Evolutionary conservation across 2,329 filamentous ascomycete species (phyloP).

Genomic region (Penicillium sp.): DNA sequence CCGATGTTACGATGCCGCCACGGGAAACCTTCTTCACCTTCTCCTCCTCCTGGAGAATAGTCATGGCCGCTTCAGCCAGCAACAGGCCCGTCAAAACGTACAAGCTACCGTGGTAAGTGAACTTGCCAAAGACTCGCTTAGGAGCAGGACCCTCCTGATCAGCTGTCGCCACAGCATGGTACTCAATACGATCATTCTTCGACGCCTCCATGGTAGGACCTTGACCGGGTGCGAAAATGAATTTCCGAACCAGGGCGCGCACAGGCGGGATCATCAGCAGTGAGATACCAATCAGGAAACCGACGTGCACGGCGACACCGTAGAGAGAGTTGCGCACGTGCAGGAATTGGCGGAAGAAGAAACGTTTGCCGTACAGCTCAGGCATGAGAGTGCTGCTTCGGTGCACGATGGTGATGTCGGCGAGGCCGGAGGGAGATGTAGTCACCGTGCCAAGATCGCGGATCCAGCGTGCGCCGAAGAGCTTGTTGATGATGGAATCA

Average conservation of each 20-base stretch:
- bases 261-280: constrained; percentile 57
- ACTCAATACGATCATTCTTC: constrained; percentile 45
- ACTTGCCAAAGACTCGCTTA: constrained; percentile 47
- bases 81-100: constrained; percentile 51
- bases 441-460: constrained; percentile 63
- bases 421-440: constrained; percentile 55
- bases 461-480: constrained; percentile 57
- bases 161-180: constrained; percentile 51
- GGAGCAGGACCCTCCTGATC: constrained; percentile 41
- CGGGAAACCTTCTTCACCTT: constrained; percentile 46
- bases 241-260: constrained; percentile 53
- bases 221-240: constrained; percentile 56
- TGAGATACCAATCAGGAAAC: constrained; percentile 50
- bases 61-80: constrained; percentile 51
- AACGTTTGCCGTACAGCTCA: constrained; percentile 61
- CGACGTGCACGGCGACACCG: constrained; percentile 55
- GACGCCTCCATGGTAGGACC: constrained; percentile 53
- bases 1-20: constrained; percentile 54
- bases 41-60: constrained; percentile 48
- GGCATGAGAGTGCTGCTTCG: constrained; percentile 63
- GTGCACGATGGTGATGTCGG: constrained; percentile 62
- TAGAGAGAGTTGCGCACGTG: constrained; percentile 54
- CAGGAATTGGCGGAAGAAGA: constrained; percentile 62
- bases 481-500: constrained; percentile 36
- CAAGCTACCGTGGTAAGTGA: constrained; percentile 47